A percentile compares a stretch with the other conserved stretches of the same genome.
These are phyloP conservation scores for Letharia columbiana DNA, from an alignment of 495 filamentous ascomycete species.

Conservation along the genomic window DNA sequence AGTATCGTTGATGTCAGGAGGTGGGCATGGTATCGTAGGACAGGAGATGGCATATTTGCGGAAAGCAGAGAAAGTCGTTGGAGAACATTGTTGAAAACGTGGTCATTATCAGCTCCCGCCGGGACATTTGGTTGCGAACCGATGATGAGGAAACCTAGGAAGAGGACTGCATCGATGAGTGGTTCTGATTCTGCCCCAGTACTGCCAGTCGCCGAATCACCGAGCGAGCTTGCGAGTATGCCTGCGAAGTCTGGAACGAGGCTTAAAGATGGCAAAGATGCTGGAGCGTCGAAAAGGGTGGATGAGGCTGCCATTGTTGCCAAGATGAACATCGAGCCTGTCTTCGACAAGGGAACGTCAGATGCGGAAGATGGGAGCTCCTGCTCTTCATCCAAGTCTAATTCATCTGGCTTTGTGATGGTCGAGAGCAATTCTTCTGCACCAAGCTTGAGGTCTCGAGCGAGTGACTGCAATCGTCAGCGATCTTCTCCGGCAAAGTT, in stretches of 20 bases:
- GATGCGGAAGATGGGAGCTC: conserved; percentile 24
- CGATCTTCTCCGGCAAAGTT: background rate
- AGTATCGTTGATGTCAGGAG: conserved; percentile 63
- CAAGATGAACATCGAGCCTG: conserved; percentile 35
- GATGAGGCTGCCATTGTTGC: conserved; percentile 30
- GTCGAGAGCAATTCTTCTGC: conserved; percentile 45
- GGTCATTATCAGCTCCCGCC: conserved; percentile 18
- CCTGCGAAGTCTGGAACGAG: conserved; percentile 35
- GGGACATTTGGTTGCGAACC: background rate
- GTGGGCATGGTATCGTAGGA: conserved; percentile 64
- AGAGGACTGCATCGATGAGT: conserved; percentile 40
- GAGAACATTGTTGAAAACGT: conserved; percentile 44
- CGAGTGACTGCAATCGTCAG: conserved; percentile 49
- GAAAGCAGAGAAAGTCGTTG: conserved; percentile 58
- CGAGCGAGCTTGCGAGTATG: conserved; percentile 31
- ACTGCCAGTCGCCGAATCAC: conserved; percentile 15
- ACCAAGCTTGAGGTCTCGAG: conserved; percentile 56
- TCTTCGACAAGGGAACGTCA: conserved; percentile 24
- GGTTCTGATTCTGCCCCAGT: conserved; percentile 33
- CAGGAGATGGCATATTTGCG: conserved; percentile 56
- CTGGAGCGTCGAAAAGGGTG: conserved; percentile 26
- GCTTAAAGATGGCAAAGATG: conserved; percentile 15
- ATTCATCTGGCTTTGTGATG: conserved; percentile 28
- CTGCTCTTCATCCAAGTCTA: conserved; percentile 8
- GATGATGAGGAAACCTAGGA: conserved; percentile 33